These are phyloP conservation scores for Sarocladium kiliense DNA, from an alignment of 2,329 filamentous ascomycete species.

Conservation along the genomic window DNA sequence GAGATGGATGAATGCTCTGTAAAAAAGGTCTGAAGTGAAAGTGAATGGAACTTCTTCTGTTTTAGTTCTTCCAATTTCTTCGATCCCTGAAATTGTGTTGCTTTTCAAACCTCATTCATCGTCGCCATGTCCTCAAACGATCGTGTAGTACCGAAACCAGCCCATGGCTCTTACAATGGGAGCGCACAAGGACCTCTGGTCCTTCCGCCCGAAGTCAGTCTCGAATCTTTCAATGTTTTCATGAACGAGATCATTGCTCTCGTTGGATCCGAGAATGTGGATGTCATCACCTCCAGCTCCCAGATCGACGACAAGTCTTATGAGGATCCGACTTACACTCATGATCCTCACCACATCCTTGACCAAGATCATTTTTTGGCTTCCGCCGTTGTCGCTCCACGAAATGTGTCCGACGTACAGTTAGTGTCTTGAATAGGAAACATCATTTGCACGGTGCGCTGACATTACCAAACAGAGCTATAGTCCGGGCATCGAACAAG, in stretches of 20 bases:
- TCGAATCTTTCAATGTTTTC: neutral
- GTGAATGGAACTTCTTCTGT: too few species aligned
- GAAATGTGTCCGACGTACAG: constrained; percentile 38
- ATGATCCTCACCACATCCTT: constrained; percentile 33
- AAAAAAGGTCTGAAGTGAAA: too few species aligned
- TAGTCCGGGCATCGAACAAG: constrained; percentile 40
- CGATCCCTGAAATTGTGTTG: too few species aligned
- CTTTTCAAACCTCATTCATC: too few species aligned
- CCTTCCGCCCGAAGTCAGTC: neutral
- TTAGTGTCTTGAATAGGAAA: neutral
- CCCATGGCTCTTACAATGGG: neutral
- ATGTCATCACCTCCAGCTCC: neutral
- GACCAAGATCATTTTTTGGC: constrained; percentile 37
- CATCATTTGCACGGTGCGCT: neutral
- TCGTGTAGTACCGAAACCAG: neutral
- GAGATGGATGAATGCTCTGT: too few species aligned
- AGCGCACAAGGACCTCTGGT: neutral
- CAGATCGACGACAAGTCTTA: constrained; percentile 13
- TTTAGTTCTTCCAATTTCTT: too few species aligned
- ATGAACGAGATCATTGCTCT: neutral
- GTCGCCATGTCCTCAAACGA: too few species aligned
- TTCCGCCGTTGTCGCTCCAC: constrained; percentile 28
- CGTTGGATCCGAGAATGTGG: neutral
- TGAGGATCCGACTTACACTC: constrained; percentile 20
- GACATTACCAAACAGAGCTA: constrained; percentile 11